Evolutionary conservation across 2,329 filamentous ascomycete genomes (phyloP).

Genomic region (Tolypocladium inflatum): DNA sequence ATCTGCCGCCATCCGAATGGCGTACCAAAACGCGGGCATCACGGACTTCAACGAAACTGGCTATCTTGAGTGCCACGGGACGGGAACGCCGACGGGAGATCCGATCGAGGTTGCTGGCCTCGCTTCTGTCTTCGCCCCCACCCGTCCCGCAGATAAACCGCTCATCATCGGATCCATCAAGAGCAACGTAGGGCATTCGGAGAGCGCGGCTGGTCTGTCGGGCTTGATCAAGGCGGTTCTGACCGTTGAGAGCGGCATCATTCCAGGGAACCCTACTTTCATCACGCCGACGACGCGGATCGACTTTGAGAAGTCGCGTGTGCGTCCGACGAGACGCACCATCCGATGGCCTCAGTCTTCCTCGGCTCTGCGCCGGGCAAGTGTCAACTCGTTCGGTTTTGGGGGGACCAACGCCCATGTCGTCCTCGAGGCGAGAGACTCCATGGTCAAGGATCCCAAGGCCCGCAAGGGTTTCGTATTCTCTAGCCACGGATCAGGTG

Average conservation of each 20-base stretch:
- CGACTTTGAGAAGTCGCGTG: too few relatives aligned
- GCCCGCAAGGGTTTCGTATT: not conserved
- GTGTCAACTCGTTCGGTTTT: constrained; percentile 34
- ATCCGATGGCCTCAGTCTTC: too few relatives aligned
- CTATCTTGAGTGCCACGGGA: constrained; percentile 10
- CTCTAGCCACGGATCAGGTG: too few relatives aligned
- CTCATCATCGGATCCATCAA: constrained; percentile 16
- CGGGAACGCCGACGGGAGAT: constrained; percentile 29
- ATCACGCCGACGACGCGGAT: too few relatives aligned
- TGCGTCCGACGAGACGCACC: too few relatives aligned
- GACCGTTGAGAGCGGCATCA: constrained; percentile 12
- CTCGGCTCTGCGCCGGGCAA: constrained; percentile 6
- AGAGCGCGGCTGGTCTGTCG: constrained; percentile 15
- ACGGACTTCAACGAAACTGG: constrained; percentile 6
- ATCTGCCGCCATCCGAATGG: too few relatives aligned
- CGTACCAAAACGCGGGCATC: constrained; percentile 5
- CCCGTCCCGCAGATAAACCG: too few relatives aligned
- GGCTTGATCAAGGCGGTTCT: constrained; percentile 17
- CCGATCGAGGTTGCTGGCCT: constrained; percentile 17
- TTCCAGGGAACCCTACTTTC: constrained; percentile 4
- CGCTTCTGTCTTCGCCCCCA: too few relatives aligned
- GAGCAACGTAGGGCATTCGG: constrained; percentile 19
- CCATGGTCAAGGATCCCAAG: too few relatives aligned
- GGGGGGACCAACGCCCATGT: constrained; percentile 27
- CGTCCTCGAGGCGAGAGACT: not conserved